These are phyloP conservation scores for Caryopteris hybrid DNA, from an alignment of 305 asterid species.

Conservation along the genomic window DNA sequence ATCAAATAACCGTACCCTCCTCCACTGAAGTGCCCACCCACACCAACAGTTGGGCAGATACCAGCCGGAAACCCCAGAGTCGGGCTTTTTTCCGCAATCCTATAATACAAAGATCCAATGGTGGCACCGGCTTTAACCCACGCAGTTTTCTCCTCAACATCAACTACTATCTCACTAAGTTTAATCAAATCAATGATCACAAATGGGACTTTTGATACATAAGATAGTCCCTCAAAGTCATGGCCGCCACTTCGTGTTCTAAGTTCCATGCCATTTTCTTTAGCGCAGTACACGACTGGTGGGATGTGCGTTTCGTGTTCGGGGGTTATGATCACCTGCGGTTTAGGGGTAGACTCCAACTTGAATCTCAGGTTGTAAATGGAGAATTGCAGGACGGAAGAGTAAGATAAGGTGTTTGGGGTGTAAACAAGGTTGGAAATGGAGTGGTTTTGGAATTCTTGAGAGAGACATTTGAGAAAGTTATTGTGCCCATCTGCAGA, in stretches of 20 bases:
- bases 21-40: neutral
- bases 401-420: constrained; percentile 5
- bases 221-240: too few species aligned
- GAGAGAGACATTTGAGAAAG: constrained; percentile 20
- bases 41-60: neutral
- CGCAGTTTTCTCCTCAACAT: too few species aligned
- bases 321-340: neutral
- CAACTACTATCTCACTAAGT: too few species aligned
- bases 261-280: too few species aligned
- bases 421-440: constrained; percentile 8
- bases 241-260: too few species aligned
- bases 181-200: too few species aligned
- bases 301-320: too few species aligned
- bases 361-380: constrained; percentile 2
- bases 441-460: neutral
- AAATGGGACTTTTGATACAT: too few species aligned
- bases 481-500: neutral
- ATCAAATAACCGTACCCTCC: neutral
- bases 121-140: too few species aligned
- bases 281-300: too few species aligned
- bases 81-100: neutral
- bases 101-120: neutral
- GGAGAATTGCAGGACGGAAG: constrained; percentile 8
- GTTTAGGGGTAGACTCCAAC: neutral
- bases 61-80: neutral